Evolutionary conservation across 257 asterid species (phyloP).

Genomic region (Fraxinus americana): DNA sequence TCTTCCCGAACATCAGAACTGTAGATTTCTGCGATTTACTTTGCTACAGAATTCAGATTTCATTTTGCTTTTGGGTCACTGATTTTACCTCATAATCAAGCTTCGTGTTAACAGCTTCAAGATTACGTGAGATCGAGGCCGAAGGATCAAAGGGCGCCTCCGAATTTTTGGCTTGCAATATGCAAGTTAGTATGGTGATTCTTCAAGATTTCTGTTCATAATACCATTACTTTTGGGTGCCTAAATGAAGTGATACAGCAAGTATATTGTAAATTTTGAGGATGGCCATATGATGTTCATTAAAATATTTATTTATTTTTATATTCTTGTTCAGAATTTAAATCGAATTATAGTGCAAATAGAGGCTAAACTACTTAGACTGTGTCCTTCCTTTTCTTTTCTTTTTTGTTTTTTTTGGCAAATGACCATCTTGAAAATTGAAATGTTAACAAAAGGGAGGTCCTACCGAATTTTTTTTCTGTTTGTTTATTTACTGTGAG

Average conservation of each 20-base stretch:
- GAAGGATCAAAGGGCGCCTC: not conserved
- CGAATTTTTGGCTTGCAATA: not conserved
- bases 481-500: not conserved
- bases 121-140: not conserved
- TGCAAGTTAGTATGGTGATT: not conserved
- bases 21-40: too few species aligned
- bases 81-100: not conserved
- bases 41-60: not conserved
- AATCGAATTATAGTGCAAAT: too few species aligned
- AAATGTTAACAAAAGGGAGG: too few species aligned
- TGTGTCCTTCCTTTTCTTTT: too few species aligned
- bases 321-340: too few species aligned
- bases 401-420: too few species aligned
- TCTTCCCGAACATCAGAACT: not conserved
- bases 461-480: too few species aligned
- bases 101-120: not conserved
- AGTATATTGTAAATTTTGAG: not conserved
- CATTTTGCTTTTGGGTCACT: not conserved
- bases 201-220: not conserved
- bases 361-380: too few species aligned
- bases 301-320: too few species aligned
- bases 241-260: not conserved
- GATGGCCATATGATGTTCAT: too few species aligned
- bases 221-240: not conserved
- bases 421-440: too few species aligned